These are phyloP conservation scores for Schwanniomyces yamadae DNA, from an alignment of 805 yeast species.

Conservation along the genomic window DNA sequence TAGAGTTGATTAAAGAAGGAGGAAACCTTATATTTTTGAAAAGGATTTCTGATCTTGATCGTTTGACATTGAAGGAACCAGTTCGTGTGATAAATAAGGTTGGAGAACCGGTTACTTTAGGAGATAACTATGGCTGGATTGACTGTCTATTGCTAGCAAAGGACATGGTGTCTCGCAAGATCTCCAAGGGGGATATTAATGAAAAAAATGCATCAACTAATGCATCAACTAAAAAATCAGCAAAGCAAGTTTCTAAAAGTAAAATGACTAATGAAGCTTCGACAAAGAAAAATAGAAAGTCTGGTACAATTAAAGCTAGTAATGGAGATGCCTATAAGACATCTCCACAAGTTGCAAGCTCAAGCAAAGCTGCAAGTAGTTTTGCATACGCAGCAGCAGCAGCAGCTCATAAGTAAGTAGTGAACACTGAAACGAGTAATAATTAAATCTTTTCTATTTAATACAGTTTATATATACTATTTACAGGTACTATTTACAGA, in stretches of 20 bases:
- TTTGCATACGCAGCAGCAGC: conserved; percentile 50
- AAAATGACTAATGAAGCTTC: conserved; percentile 12
- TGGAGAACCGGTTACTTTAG: conserved; percentile 42
- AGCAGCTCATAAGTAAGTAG: conserved; percentile 33
- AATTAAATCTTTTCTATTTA: background rate
- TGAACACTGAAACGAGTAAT: background rate
- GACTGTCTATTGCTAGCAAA: conserved; percentile 68
- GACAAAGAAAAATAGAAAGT: conserved; percentile 5
- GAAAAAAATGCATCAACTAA: conserved; percentile 12
- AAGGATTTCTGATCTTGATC: conserved; percentile 37
- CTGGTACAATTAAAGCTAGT: conserved; percentile 1
- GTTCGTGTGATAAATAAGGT: conserved; percentile 30
- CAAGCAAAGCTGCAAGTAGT: conserved; percentile 19
- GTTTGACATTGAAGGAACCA: conserved; percentile 19
- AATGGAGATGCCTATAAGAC: conserved; percentile 1
- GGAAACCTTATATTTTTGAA: conserved; percentile 55
- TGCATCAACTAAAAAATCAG: background rate
- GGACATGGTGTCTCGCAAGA: conserved; percentile 39
- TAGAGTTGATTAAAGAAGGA: conserved; percentile 58
- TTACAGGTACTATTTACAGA: background rate
- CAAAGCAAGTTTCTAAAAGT: conserved; percentile 4
- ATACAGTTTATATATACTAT: conserved; percentile 2
- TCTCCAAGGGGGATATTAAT: conserved; percentile 6
- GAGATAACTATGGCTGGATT: conserved; percentile 60
- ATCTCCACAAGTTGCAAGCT: background rate